Percentiles rank a stretch among this genome's conserved stretches.
Conservation (phyloP, 2,329 filamentous ascomycete species). For the Epichloe typhina region DNA sequence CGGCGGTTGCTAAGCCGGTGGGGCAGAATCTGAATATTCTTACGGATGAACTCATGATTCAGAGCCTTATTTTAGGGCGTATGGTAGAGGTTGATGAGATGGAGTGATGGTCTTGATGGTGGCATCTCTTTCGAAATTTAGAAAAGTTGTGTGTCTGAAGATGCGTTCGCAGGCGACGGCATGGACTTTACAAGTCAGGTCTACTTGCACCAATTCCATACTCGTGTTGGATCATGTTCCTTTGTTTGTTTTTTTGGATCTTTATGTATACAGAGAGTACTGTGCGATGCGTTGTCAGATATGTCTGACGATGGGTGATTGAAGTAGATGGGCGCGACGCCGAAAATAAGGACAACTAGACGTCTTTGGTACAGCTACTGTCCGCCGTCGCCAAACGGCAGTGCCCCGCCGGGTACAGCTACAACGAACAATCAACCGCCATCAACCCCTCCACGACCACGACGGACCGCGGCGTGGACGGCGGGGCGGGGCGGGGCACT, state of each 20-base stretch:
- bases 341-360: no score
- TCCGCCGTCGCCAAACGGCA: neutral
- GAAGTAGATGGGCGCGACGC: no score
- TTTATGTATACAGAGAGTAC: no score
- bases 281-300: no score
- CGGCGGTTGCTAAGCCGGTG: slow-evolving; percentile 15
- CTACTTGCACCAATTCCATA: no score
- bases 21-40: slow-evolving; percentile 51
- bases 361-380: neutral
- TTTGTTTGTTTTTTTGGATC: no score
- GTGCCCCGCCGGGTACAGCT: neutral
- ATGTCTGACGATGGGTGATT: no score
- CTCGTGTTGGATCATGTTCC: no score
- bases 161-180: no score
- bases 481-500: neutral
- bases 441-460: neutral
- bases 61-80: slow-evolving; percentile 79
- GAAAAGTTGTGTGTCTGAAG: neutral
- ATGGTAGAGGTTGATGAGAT: slow-evolving; percentile 52
- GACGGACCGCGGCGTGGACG: slow-evolving; percentile 2
- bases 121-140: neutral
- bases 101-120: slow-evolving; percentile 1
- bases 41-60: slow-evolving; percentile 76
- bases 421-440: neutral
- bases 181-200: no score